phyloP scores from a whole-genome alignment of 768 basidiomycete species.

The Rhizopogon salebrosus region DNA sequence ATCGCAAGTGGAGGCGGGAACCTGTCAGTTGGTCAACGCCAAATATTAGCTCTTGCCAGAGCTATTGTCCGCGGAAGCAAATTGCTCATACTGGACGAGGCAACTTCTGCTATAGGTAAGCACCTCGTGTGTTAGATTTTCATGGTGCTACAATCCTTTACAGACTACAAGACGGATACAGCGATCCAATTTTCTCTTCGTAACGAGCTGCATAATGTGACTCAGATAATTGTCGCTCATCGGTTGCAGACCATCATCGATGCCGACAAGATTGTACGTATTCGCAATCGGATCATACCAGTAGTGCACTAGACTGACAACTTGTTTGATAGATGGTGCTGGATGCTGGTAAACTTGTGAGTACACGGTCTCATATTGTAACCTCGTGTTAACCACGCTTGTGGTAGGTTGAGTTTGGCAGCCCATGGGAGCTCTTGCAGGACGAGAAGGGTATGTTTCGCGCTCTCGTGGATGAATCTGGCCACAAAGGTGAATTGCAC shows the following conservation, averaged over 20 bases:
- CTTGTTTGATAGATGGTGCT: conserved; percentile 35
- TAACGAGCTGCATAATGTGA: conserved; percentile 37
- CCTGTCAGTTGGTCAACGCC: too few relatives aligned
- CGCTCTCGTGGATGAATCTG: conserved; percentile 53
- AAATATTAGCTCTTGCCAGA: too few relatives aligned
- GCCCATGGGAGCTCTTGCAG: conserved; percentile 43
- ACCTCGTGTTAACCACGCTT: not conserved
- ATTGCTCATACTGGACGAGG: conserved; percentile 56
- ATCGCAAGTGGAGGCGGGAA: conserved; percentile 40
- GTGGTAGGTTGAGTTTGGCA: conserved; percentile 43
- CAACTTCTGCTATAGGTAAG: conserved; percentile 21
- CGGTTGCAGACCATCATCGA: conserved; percentile 57
- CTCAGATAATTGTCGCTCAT: conserved; percentile 56
- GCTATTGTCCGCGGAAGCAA: too few relatives aligned
- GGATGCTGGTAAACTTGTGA: conserved; percentile 35
- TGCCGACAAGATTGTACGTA: conserved; percentile 49
- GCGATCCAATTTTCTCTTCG: conserved; percentile 54
- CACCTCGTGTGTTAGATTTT: not conserved
- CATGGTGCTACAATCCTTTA: not conserved
- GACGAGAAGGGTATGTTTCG: conserved; percentile 48
- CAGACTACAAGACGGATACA: conserved; percentile 53
- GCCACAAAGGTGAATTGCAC: conserved; percentile 44
- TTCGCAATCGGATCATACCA: not conserved
- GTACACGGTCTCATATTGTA: conserved; percentile 6
- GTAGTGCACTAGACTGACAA: not conserved